A percentile compares a stretch with the other conserved stretches of the same genome.
Evolutionary conservation across 306 rosid genomes (phyloP).

Genomic region (Carpinus viminea): DNA sequence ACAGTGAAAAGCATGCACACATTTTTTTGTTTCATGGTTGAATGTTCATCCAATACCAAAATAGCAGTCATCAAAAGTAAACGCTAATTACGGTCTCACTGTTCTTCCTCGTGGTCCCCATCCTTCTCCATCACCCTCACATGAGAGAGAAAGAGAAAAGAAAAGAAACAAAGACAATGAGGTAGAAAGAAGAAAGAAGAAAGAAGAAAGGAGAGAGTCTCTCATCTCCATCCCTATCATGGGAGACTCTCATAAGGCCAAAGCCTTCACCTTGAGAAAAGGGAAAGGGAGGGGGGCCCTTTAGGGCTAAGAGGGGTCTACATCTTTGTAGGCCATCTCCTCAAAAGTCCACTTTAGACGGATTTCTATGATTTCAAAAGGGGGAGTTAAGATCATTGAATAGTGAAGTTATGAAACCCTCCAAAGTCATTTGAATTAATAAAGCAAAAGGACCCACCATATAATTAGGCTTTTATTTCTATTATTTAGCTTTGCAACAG

Average conservation of each 20-base stretch:
- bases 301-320: not conserved
- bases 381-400: constrained; percentile 26
- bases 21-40: not conserved
- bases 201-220: not conserved
- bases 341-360: constrained; percentile 32
- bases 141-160: not conserved
- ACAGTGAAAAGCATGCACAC: not conserved
- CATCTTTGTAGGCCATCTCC: constrained; percentile 2
- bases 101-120: constrained; percentile 10
- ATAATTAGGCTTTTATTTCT: constrained; percentile 23
- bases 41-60: not conserved
- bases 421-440: constrained; percentile 17
- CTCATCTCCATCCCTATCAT: constrained; percentile 24
- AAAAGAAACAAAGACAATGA: not conserved
- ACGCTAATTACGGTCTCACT: constrained; percentile 31
- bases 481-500: not conserved
- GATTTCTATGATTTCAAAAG: constrained; percentile 29
- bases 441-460: constrained; percentile 29
- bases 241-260: constrained; percentile 20
- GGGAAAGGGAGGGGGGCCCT: not conserved
- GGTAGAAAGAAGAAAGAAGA: not conserved
- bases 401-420: constrained; percentile 10
- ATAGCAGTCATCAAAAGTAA: not conserved
- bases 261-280: constrained; percentile 16
- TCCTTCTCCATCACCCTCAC: constrained; percentile 14